These are phyloP conservation scores for Backusella tuberculispora DNA, from an alignment of 192 early-diverging fungal species.

Conservation along the genomic window DNA sequence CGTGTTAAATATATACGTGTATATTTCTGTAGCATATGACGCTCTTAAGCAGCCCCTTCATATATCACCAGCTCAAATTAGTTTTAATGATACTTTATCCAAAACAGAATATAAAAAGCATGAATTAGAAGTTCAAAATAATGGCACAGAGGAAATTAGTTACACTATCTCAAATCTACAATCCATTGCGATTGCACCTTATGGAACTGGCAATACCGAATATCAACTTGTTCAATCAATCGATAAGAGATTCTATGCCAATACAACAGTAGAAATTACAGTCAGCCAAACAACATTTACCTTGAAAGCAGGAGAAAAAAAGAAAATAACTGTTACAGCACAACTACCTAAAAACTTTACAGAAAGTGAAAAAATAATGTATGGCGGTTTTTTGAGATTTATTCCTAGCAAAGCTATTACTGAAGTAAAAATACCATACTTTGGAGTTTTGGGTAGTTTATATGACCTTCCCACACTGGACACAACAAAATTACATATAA, in stretches of 20 bases:
- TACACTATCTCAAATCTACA: slow-evolving; percentile 44
- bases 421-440: slow-evolving; percentile 50
- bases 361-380: slow-evolving; percentile 41
- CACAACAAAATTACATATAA: slow-evolving; percentile 13
- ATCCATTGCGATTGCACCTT: slow-evolving; percentile 46
- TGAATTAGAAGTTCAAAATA: slow-evolving; percentile 49
- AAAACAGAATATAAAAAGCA: slow-evolving; percentile 34
- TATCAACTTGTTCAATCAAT: slow-evolving; percentile 23
- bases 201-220: slow-evolving; percentile 27
- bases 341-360: slow-evolving; percentile 19
- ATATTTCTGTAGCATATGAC: slow-evolving; percentile 34
- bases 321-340: slow-evolving; percentile 22
- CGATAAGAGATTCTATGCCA: slow-evolving; percentile 13
- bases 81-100: slow-evolving; percentile 55
- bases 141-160: slow-evolving; percentile 39
- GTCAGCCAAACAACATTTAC: slow-evolving; percentile 23
- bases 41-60: slow-evolving; percentile 42
- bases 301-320: slow-evolving; percentile 20
- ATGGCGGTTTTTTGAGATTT: slow-evolving; percentile 54
- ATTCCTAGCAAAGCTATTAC: slow-evolving; percentile 14
- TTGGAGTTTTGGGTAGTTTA: slow-evolving; percentile 49
- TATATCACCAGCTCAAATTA: slow-evolving; percentile 52
- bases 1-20: neutral
- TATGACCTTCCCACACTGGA: slow-evolving; percentile 51
- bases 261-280: slow-evolving; percentile 9